These are phyloP conservation scores for Aspergillus japonicus DNA, from an alignment of 2,329 filamentous ascomycete genomes.

Conservation along the genomic window DNA sequence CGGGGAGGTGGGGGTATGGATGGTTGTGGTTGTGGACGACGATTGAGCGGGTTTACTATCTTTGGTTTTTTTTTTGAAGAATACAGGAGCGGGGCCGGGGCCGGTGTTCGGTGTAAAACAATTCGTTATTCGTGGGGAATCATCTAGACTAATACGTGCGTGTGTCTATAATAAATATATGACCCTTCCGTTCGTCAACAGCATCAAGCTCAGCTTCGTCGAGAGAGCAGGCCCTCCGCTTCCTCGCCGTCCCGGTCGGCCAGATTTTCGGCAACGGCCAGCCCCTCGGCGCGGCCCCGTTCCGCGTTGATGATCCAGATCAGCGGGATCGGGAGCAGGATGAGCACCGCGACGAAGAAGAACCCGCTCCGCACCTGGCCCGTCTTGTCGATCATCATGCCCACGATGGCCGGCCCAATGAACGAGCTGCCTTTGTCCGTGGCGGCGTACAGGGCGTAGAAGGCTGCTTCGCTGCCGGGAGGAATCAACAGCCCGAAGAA, in stretches of 20 bases:
- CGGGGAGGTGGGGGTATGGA: slow-evolving; percentile 72
- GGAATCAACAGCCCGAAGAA: slow-evolving; percentile 87
- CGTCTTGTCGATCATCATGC: slow-evolving; percentile 75
- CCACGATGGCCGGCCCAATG: slow-evolving; percentile 87
- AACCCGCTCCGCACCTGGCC: slow-evolving; percentile 78
- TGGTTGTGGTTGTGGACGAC: slow-evolving; percentile 71
- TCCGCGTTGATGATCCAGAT: slow-evolving; percentile 66
- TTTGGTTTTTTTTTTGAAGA: too few species aligned
- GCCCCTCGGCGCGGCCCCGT: slow-evolving; percentile 33
- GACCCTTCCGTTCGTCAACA: neutral
- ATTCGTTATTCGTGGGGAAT: neutral
- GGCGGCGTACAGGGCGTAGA: slow-evolving; percentile 90
- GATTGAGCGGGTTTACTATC: slow-evolving; percentile 40
- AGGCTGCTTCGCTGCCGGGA: slow-evolving; percentile 84
- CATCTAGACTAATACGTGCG: neutral
- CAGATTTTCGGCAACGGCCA: slow-evolving; percentile 32
- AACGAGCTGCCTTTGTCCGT: slow-evolving; percentile 91
- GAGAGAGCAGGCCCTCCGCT: slow-evolving; percentile 29
- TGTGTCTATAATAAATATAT: neutral
- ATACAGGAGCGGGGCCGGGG: neutral
- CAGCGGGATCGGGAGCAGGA: slow-evolving; percentile 75
- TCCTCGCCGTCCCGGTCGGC: slow-evolving; percentile 23
- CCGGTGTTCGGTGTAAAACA: neutral
- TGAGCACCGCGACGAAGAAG: slow-evolving; percentile 80
- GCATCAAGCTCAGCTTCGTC: neutral